A percentile compares a stretch with the other conserved stretches of the same genome.
These are phyloP conservation scores for Zymoseptoria brevis DNA, from an alignment of 2,329 filamentous ascomycete species.

Conservation along the genomic window DNA sequence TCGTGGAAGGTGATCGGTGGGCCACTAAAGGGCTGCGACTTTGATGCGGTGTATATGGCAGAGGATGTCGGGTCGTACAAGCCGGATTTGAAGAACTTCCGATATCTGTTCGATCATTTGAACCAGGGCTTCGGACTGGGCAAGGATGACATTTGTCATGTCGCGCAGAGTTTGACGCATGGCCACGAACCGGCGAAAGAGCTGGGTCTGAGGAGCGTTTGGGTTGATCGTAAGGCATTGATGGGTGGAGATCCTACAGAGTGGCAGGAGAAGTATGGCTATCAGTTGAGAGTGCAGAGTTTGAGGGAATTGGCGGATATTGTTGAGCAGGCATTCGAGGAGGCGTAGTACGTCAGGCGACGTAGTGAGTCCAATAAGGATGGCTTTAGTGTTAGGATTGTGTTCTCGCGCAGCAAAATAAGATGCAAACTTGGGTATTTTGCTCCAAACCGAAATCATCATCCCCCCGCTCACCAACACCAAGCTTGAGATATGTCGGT, in stretches of 20 bases:
- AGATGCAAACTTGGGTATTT: not conserved
- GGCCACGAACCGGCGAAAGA: constrained; percentile 60
- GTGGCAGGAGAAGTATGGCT: constrained; percentile 38
- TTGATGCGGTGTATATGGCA: constrained; percentile 62
- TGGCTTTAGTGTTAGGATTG: not conserved
- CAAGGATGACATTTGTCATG: constrained; percentile 54
- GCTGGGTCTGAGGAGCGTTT: constrained; percentile 53
- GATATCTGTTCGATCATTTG: constrained; percentile 52
- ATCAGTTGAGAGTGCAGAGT: constrained; percentile 53
- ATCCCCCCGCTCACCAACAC: not conserved
- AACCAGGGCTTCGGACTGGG: constrained; percentile 49
- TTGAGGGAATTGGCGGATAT: constrained; percentile 55
- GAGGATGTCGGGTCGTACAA: constrained; percentile 67
- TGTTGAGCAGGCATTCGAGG: constrained; percentile 36
- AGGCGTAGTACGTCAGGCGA: constrained; percentile 2
- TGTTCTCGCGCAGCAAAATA: not conserved
- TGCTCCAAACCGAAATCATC: not conserved
- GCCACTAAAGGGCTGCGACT: constrained; percentile 46
- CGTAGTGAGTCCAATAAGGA: no score
- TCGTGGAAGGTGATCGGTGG: constrained; percentile 46
- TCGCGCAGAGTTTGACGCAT: constrained; percentile 58
- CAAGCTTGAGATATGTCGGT: not conserved
- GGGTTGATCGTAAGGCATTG: constrained; percentile 52
- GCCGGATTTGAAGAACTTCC: constrained; percentile 56
- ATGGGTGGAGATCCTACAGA: constrained; percentile 36